Conservation (phyloP, 2,329 filamentous ascomycete species). For the Cladosporium halotolerans region DNA sequence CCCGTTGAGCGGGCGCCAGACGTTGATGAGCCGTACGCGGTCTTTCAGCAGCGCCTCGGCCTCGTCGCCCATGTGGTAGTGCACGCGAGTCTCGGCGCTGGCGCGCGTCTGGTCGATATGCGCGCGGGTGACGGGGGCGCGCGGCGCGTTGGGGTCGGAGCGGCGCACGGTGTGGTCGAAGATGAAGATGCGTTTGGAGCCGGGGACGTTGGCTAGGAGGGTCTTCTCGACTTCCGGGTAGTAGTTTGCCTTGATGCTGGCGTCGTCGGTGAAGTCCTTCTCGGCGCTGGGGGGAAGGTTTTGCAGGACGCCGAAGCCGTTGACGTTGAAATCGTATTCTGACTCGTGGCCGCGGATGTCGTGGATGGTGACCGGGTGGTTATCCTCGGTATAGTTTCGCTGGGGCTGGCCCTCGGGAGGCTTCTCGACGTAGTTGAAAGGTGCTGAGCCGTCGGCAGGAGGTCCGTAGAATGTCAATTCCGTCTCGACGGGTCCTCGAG, state of each 20-base stretch:
- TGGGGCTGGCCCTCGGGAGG: constrained; percentile 56
- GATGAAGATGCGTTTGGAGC: constrained; percentile 60
- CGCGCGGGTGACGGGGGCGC: constrained; percentile 63
- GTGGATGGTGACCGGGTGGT: constrained; percentile 52
- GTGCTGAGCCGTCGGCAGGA: constrained; percentile 53
- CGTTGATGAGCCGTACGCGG: constrained; percentile 78
- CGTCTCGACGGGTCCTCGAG: constrained; percentile 57
- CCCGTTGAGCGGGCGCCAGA: constrained; percentile 65
- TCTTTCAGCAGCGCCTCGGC: constrained; percentile 59
- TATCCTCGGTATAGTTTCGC: constrained; percentile 55
- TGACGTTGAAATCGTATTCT: constrained; percentile 60
- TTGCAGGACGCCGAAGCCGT: constrained; percentile 66
- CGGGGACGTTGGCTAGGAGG: constrained; percentile 61
- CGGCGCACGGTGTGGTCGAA: constrained; percentile 90
- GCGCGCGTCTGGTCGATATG: constrained; percentile 77
- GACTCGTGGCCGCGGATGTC: constrained; percentile 69
- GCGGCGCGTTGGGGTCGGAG: constrained; percentile 49
- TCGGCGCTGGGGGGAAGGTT: constrained; percentile 50
- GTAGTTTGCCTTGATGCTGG: constrained; percentile 63
- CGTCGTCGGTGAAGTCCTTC: constrained; percentile 61
- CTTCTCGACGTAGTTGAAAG: constrained; percentile 55
- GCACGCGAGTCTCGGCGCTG: constrained; percentile 62
- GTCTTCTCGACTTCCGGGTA: constrained; percentile 78
- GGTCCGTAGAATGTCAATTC: constrained; percentile 60
- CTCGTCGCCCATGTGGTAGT: constrained; percentile 59